Evolutionary conservation across 805 yeast species (phyloP), one percentile per base, ranked within the genome.

Genomic region (Metschnikowia colocasiae): DNA sequence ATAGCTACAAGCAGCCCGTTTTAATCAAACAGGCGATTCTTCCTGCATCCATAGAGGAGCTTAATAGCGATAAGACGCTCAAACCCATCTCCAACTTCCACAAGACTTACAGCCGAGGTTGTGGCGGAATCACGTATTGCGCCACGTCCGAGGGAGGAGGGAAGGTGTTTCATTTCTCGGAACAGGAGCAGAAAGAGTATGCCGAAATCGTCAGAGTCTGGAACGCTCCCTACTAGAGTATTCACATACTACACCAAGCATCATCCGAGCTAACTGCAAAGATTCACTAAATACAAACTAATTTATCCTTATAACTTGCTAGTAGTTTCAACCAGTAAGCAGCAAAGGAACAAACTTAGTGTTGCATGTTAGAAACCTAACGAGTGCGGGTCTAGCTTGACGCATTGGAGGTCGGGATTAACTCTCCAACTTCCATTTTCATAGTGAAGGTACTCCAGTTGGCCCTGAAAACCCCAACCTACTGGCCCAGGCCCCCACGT

Each of bases 401-500:
- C 31, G 46, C 61, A 60, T 37, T 49, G 42, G 16, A 59, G 53
- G 8, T 59, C 53, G 4, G 43, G 16, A n/a, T 51, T 46, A 9
- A 59, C 41, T 10, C 49, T 43, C 41, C 48, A 54, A 8, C 45
- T 33, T 1, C 51, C 54, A 3, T 51, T 51, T 34, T 54, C 55
- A 31, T 33, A 49, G 19, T 55, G 47, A n/a, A 56, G 45, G n/a
- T 29, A 53, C 8, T 18, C n/a, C 19, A 33, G 20, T 4, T 47
- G 40, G 6, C 41, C 45, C 22, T 25, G 20, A 2, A 45, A 36
- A 4, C 67, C 67, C 74, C 78, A 71, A 1, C 50, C 55, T 39
- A 47, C 25, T 2, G 56, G 50, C 1, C 52, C 49, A 1, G 54
- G 56, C 75, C 85, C 67, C 85, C 85, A 80, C 0, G 82, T 74